Percentiles rank a stretch among this genome's conserved stretches.
phyloP scores from a whole-genome alignment of 768 basidiomycete species.

The Boletus patriciae region DNA sequence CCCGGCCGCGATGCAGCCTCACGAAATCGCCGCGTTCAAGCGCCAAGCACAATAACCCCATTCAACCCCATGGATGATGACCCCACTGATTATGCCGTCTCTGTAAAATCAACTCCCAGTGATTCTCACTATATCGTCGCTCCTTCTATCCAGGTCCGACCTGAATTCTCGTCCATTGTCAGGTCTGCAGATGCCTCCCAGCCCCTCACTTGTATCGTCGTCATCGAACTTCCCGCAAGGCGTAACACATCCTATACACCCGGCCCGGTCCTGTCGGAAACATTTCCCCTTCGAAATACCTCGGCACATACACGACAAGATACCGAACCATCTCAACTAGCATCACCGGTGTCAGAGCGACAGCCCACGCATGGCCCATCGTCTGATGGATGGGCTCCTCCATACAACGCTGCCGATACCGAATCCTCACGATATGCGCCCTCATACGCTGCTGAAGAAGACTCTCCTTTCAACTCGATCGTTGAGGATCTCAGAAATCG shows the following conservation, averaged over 20 bases:
- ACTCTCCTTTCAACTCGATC: constrained; percentile 78
- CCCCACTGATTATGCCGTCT: constrained; percentile 62
- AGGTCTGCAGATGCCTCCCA: constrained; percentile 70
- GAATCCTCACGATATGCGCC: constrained; percentile 33
- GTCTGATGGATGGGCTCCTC: constrained; percentile 28
- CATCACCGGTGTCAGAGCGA: constrained; percentile 14
- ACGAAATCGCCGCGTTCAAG: constrained; percentile 32
- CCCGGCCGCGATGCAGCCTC: constrained; percentile 60
- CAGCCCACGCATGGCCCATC: constrained; percentile 17
- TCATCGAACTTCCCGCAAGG: constrained; percentile 88
- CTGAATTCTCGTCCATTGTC: constrained; percentile 84
- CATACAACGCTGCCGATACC: constrained; percentile 31
- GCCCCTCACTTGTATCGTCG: constrained; percentile 89
- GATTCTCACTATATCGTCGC: constrained; percentile 77
- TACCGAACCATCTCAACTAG: constrained; percentile 16
- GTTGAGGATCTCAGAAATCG: constrained; percentile 87
- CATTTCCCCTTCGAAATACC: constrained; percentile 37
- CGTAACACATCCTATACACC: constrained; percentile 53
- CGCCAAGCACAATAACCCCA: constrained; percentile 26
- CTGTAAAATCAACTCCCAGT: constrained; percentile 47
- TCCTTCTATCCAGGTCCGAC: constrained; percentile 89
- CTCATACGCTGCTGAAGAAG: constrained; percentile 45
- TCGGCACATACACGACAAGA: constrained; percentile 25
- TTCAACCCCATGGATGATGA: constrained; percentile 85
- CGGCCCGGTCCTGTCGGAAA: constrained; percentile 52